Percentiles rank a stretch among this genome's conserved stretches.
Evolutionary conservation across 2,329 filamentous ascomycete genomes (phyloP).

Genomic region (Chaetomium sp.): DNA sequence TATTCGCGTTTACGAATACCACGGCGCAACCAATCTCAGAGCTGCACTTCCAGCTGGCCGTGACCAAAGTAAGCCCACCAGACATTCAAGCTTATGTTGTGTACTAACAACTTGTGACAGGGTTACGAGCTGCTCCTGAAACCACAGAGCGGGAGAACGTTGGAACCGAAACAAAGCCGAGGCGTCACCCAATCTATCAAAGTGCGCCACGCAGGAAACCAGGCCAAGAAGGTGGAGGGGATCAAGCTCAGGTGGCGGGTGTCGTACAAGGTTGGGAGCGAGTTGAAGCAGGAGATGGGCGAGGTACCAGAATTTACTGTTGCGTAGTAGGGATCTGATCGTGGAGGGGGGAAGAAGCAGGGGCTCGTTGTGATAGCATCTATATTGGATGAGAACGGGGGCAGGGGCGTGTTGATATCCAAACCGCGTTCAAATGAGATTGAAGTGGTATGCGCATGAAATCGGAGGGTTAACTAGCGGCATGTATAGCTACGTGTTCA

Average conservation of each 20-base stretch:
- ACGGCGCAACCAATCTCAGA: conserved; percentile 71
- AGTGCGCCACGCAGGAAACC: conserved; percentile 72
- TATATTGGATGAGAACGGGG: neutral
- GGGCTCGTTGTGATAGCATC: neutral
- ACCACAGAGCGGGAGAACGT: conserved; percentile 78
- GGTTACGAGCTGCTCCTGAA: conserved; percentile 79
- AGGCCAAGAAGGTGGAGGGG: conserved; percentile 67
- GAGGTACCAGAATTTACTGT: conserved; percentile 80
- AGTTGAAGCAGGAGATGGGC: conserved; percentile 76
- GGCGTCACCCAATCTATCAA: conserved; percentile 83
- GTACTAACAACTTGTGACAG: conserved; percentile 47
- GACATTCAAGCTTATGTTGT: neutral
- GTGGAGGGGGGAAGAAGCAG: neutral
- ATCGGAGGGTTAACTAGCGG: neutral
- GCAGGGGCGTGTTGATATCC: conserved; percentile 14
- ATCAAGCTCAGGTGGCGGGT: conserved; percentile 91
- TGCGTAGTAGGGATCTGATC: conserved; percentile 47
- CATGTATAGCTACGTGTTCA: neutral
- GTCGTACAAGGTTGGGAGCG: conserved; percentile 70
- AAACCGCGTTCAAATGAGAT: conserved; percentile 2
- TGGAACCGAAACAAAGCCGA: conserved; percentile 70
- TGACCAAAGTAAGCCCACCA: conserved; percentile 73
- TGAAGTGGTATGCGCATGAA: neutral
- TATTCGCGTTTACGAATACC: conserved; percentile 83
- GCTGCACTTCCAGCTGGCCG: conserved; percentile 87